phyloP scores from a whole-genome alignment of 2,329 filamentous ascomycete genomes.

The Venturia asperata region DNA sequence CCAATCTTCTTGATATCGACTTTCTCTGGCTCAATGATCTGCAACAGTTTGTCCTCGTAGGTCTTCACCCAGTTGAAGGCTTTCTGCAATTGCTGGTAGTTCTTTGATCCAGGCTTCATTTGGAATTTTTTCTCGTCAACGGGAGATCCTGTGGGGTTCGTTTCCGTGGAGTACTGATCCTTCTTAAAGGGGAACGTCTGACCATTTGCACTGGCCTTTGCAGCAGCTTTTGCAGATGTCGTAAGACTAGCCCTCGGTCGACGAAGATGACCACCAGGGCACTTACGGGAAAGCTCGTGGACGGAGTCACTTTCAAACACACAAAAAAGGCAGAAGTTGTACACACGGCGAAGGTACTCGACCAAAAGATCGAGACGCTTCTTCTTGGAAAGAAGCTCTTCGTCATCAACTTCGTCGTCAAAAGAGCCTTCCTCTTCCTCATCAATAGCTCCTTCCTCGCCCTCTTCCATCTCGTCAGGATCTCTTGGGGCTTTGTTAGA shows the following conservation, averaged over 20 bases:
- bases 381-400: conserved; percentile 85
- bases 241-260: conserved; percentile 81
- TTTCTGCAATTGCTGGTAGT: conserved; percentile 83
- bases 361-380: conserved; percentile 94
- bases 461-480: conserved; percentile 60
- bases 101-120: conserved; percentile 62
- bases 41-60: conserved; percentile 91
- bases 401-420: conserved; percentile 79
- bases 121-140: conserved; percentile 64
- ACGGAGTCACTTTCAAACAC: conserved; percentile 98
- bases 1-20: conserved; percentile 86
- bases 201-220: conserved; percentile 73
- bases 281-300: conserved; percentile 91
- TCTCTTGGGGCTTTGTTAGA: conserved; percentile 57
- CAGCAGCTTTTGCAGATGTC: conserved; percentile 73
- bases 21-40: conserved; percentile 83
- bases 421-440: conserved; percentile 56
- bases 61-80: conserved; percentile 99
- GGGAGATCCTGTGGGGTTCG: conserved; percentile 57
- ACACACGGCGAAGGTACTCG: conserved; percentile 91
- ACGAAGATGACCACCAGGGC: conserved; percentile 92
- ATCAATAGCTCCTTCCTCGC: conserved; percentile 56
- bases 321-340: conserved; percentile 99
- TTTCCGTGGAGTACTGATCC: conserved; percentile 57
- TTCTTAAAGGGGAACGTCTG: conserved; percentile 81